Evolutionary conservation across 2,329 filamentous ascomycete genomes (phyloP), one percentile per base, ranked within the genome.

Genomic region (Cordyceps tenuipes): DNA sequence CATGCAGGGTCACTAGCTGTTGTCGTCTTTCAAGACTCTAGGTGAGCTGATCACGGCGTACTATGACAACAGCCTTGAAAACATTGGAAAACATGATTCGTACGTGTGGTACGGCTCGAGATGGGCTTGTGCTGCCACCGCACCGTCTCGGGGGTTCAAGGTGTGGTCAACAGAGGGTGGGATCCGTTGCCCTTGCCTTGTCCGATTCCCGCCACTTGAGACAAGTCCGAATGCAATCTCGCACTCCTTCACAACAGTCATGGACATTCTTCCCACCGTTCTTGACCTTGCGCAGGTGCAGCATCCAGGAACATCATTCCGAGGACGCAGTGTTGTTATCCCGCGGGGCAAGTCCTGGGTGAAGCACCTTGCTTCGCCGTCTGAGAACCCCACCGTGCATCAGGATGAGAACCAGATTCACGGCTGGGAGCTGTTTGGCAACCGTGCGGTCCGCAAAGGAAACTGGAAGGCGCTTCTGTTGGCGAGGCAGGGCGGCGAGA

Each of bases 61-160:
- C 34, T 83, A 83, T 12, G 77, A 81, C 54, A 79, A 52, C 61
- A 64, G 61, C 31, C 55, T 82, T 4, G 80, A 82, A 12, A 84
- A 84, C 62, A 73, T 84, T 17, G 82, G 81, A 6, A 80, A 65
- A 76, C 79, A 17, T 73, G 73, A 84, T 66, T 81, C 77, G 2
- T 85, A 82, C 66, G 78, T 83, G 61, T 85, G 82, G 82, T 85
- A 85, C 63, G 82, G 82, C 1, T 79, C 78, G 3, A 76, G 76
- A 15, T 83, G 81, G 80, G 81, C 81, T 1, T 68, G 71, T 43
- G 73, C 73, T 0, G 69, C 73, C 5, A 76, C 72, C 2, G 73
- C 73, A 0, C 73, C 73, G 2, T 70, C 67, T 19, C 64, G 72
- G 13, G 53, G 72, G 12, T 75, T 70, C 67, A 75, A 72, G 64